Evolutionary conservation across 139 green algal genomes (phyloP).

Genomic region (Cymbomonas tetramitiformis): DNA sequence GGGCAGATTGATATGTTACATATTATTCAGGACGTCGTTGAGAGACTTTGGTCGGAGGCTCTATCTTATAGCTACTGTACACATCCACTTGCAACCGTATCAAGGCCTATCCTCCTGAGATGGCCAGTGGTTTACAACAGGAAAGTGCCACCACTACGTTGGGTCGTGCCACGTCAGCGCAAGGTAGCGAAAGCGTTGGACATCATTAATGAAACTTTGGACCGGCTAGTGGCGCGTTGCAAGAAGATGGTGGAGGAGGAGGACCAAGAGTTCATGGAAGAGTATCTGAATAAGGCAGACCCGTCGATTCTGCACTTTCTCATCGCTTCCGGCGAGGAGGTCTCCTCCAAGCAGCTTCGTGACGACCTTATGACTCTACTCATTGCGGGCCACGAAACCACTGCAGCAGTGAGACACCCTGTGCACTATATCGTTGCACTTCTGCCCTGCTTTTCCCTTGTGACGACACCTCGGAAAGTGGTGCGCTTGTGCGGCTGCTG

Average conservation of each 20-base stretch:
- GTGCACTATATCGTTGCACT: too few relatives aligned
- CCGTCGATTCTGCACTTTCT: constrained; percentile 92
- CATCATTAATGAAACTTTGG: constrained; percentile 60
- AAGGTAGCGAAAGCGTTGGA: constrained; percentile 44
- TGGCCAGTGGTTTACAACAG: too few relatives aligned
- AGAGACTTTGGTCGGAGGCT: too few relatives aligned
- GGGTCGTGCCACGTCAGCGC: constrained; percentile 49
- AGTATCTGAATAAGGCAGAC: constrained; percentile 77
- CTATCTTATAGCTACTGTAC: too few relatives aligned
- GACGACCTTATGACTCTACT: constrained; percentile 97
- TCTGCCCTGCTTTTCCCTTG: too few relatives aligned
- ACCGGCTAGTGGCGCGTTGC: constrained; percentile 71
- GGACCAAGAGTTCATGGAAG: constrained; percentile 76
- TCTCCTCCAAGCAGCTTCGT: constrained; percentile 85
- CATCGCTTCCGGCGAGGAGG: constrained; percentile 51
- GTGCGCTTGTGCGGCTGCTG: too few relatives aligned
- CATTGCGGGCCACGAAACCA: constrained; percentile 91
- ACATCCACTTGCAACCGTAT: constrained; percentile 1
- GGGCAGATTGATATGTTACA: too few relatives aligned
- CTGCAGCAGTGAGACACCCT: too few relatives aligned
- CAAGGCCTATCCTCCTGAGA: too few relatives aligned
- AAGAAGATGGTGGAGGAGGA: constrained; percentile 63
- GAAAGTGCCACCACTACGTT: constrained; percentile 35
- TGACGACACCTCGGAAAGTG: too few relatives aligned
- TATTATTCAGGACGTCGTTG: too few relatives aligned